Conservation (phyloP, 371 early-diverging fungal species). For the Sanchytrium tribonematis region DNA sequence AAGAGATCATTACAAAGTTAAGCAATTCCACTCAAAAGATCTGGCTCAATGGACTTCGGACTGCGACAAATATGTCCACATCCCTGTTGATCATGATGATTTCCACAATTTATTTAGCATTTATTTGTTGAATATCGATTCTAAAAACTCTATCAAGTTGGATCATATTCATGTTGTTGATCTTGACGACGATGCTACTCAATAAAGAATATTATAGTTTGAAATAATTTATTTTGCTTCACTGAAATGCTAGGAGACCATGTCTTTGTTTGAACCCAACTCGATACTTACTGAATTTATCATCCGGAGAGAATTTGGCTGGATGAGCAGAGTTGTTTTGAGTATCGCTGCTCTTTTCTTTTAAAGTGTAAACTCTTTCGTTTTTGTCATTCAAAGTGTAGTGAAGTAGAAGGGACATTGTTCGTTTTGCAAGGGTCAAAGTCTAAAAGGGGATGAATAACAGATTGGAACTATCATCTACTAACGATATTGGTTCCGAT, state of each 20-base stretch:
- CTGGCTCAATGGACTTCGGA: not conserved
- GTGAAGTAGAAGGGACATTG: not conserved
- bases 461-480: not conserved
- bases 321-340: slow-evolving; percentile 7
- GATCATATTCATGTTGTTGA: not conserved
- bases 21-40: not conserved
- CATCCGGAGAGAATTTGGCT: slow-evolving; percentile 14
- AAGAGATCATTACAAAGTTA: not conserved
- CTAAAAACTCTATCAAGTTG: not conserved
- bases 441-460: no score
- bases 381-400: not conserved
- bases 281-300: slow-evolving; percentile 11
- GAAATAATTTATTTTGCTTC: no score
- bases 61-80: not conserved
- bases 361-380: not conserved
- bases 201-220: not conserved
- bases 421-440: not conserved
- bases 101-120: not conserved
- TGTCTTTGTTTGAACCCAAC: slow-evolving; percentile 9
- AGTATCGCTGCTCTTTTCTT: not conserved
- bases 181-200: not conserved
- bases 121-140: not conserved
- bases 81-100: not conserved
- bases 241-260: slow-evolving; percentile 8
- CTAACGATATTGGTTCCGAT: not conserved